Conservation (phyloP, 1,139 yeast species). For the Citeromyces hawaiiensis region DNA sequence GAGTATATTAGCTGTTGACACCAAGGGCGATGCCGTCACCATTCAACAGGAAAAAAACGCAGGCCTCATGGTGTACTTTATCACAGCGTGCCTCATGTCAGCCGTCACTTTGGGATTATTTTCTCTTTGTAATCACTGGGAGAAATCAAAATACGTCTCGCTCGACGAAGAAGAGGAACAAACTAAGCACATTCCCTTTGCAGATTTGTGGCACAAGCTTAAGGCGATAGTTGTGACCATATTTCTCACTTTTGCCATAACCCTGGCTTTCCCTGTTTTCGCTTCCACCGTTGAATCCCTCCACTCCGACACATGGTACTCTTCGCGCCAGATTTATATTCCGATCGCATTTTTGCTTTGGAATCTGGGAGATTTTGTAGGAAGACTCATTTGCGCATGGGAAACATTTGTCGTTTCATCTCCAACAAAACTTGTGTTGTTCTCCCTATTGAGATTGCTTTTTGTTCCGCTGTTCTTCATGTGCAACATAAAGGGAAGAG, state of each 20-base stretch:
- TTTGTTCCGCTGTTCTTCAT: slow-evolving; percentile 54
- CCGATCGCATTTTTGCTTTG: slow-evolving; percentile 74
- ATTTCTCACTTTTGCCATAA: slow-evolving; percentile 60
- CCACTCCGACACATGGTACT: slow-evolving; percentile 14
- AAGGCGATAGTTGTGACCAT: slow-evolving; percentile 55
- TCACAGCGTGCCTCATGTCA: slow-evolving; percentile 57
- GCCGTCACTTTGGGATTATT: slow-evolving; percentile 28
- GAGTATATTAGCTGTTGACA: slow-evolving; percentile 27
- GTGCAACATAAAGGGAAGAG: slow-evolving; percentile 42
- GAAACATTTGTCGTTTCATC: slow-evolving; percentile 25
- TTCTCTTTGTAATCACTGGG: slow-evolving; percentile 7
- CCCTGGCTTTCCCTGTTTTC: slow-evolving; percentile 81
- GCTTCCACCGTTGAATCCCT: slow-evolving; percentile 55
- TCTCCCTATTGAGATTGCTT: slow-evolving; percentile 37
- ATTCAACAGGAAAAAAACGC: slow-evolving; percentile 22
- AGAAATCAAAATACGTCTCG: slow-evolving; percentile 5
- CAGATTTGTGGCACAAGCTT: slow-evolving; percentile 41
- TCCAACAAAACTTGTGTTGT: slow-evolving; percentile 29
- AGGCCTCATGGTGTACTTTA: slow-evolving; percentile 51
- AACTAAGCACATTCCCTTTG: slow-evolving; percentile 27
- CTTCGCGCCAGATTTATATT: slow-evolving; percentile 40
- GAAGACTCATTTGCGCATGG: slow-evolving; percentile 56
- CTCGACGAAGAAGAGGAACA: slow-evolving; percentile 1
- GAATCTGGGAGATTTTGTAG: slow-evolving; percentile 82
- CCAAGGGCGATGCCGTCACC: background rate